Percentiles rank a stretch among this genome's conserved stretches.
Evolutionary conservation across 768 basidiomycete genomes (phyloP).

Genomic region (Dentipellis sp.): DNA sequence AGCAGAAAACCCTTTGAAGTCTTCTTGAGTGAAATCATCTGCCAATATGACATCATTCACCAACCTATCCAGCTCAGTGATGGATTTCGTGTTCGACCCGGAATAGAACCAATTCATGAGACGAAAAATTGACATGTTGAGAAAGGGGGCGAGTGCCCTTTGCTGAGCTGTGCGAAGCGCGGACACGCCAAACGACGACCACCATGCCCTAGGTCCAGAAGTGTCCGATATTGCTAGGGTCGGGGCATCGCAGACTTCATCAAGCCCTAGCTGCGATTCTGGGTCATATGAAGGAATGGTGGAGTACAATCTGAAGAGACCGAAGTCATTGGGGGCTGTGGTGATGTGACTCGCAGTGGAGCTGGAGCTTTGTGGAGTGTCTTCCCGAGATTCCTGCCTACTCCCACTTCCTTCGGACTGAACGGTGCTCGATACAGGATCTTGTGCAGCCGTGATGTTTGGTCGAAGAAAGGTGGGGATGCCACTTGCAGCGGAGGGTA

Average conservation of each 20-base stretch:
- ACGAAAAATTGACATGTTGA: conserved; percentile 13
- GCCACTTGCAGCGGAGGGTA: no score
- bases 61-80: conserved; percentile 17
- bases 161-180: background rate
- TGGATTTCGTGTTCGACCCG: conserved; percentile 20
- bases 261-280: background rate
- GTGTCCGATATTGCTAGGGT: background rate
- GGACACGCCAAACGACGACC: background rate
- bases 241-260: background rate
- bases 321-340: background rate
- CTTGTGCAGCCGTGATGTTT: no score
- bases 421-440: no score
- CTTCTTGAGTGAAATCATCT: conserved; percentile 14
- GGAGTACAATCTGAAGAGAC: background rate
- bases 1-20: conserved; percentile 15
- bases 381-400: no score
- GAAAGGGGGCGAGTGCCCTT: conserved; percentile 3
- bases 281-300: background rate
- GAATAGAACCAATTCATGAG: conserved; percentile 24
- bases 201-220: background rate
- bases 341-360: no score
- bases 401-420: no score
- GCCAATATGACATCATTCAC: conserved; percentile 18
- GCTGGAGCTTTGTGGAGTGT: no score
- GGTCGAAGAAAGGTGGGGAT: no score